Evolutionary conservation across 129 eudicot species (phyloP).

Genomic region (Pittosporum tobira): DNA sequence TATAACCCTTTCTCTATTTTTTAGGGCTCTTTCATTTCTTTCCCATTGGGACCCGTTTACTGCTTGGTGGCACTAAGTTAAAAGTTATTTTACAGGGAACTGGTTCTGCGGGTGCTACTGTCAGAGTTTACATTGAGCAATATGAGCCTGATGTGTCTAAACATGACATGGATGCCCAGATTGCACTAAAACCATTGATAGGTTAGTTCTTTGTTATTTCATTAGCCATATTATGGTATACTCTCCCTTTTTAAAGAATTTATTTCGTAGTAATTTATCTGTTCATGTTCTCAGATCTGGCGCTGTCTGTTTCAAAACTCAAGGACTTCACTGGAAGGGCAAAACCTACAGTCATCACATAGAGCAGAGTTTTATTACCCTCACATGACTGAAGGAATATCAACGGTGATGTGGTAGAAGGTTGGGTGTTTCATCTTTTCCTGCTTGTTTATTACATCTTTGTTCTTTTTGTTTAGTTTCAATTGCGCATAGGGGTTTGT

Average conservation of each 20-base stretch:
- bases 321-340: slow-evolving; percentile 95
- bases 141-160: slow-evolving; percentile 90
- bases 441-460: slow-evolving; percentile 8
- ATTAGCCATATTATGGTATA: background rate
- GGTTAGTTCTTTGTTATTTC: slow-evolving; percentile 32
- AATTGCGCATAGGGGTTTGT: slow-evolving; percentile 1
- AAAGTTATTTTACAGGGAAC: slow-evolving; percentile 53
- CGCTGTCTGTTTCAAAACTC: slow-evolving; percentile 76
- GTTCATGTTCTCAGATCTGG: slow-evolving; percentile 57
- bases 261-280: no score
- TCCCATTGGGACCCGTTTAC: background rate
- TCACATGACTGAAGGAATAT: slow-evolving; percentile 5
- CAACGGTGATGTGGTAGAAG: slow-evolving; percentile 21
- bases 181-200: slow-evolving; percentile 86
- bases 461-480: slow-evolving; percentile 16
- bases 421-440: slow-evolving; percentile 25
- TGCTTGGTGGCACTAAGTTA: background rate
- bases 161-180: slow-evolving; percentile 90
- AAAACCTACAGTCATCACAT: slow-evolving; percentile 96
- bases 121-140: slow-evolving; percentile 84
- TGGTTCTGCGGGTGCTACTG: slow-evolving; percentile 97
- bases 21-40: background rate
- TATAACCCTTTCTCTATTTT: background rate
- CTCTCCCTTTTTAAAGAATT: background rate
- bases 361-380: slow-evolving; percentile 14